phyloP scores from a whole-genome alignment of 1,139 yeast species.

The Scheffersomyces titani region DNA sequence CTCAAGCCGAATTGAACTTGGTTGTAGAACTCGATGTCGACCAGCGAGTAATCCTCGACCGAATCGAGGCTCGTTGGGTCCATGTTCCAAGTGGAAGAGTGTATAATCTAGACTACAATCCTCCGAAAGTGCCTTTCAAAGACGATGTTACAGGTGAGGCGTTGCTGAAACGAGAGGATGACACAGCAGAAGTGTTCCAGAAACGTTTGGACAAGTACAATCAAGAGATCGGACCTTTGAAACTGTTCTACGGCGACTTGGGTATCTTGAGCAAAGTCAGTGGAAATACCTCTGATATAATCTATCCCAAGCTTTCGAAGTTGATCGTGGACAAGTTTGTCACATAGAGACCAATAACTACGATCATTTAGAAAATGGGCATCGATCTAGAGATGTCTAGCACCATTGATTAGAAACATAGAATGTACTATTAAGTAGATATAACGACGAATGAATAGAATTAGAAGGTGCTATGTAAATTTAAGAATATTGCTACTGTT shows the following conservation, averaged over 20 bases:
- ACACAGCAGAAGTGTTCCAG: slow-evolving; percentile 67
- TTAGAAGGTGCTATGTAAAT: too few species aligned
- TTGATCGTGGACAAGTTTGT: slow-evolving; percentile 37
- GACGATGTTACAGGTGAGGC: slow-evolving; percentile 93
- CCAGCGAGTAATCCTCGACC: slow-evolving; percentile 68
- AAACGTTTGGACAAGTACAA: slow-evolving; percentile 67
- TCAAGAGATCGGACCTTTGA: slow-evolving; percentile 60
- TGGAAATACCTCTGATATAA: slow-evolving; percentile 83
- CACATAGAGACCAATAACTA: background rate
- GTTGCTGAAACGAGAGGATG: slow-evolving; percentile 76
- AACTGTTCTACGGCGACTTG: slow-evolving; percentile 53
- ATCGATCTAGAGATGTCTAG: background rate
- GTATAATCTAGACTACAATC: slow-evolving; percentile 82
- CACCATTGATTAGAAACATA: background rate
- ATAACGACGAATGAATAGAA: background rate
- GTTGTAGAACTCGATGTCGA: slow-evolving; percentile 88
- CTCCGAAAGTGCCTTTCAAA: slow-evolving; percentile 76
- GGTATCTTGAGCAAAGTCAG: slow-evolving; percentile 59
- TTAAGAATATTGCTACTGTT: too few species aligned
- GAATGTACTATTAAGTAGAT: background rate
- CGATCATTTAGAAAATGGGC: background rate
- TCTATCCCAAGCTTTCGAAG: slow-evolving; percentile 66
- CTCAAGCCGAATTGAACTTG: slow-evolving; percentile 53
- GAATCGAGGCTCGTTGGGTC: slow-evolving; percentile 86
- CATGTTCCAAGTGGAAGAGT: slow-evolving; percentile 84